These are phyloP conservation scores for Dipteronia sinensis DNA, from an alignment of 345 rosid genomes.

Conservation along the genomic window DNA sequence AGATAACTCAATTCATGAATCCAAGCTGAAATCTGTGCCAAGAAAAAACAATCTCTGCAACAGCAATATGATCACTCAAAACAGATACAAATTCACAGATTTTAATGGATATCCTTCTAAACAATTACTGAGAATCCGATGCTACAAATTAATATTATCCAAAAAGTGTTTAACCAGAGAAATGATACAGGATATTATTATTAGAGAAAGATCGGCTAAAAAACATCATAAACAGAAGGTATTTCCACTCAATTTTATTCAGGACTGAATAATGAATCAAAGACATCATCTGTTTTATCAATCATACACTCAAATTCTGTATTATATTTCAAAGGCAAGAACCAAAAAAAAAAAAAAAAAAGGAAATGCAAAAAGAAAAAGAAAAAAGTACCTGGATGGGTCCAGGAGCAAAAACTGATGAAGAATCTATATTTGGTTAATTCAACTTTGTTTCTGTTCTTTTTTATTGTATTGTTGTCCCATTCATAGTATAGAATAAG, in stretches of 20 bases:
- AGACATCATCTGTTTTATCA: conserved; percentile 18
- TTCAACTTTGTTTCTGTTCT: not conserved
- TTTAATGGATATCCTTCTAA: not conserved
- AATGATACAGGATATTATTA: not conserved
- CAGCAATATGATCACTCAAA: no score
- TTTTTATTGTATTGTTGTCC: not conserved
- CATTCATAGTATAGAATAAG: conserved; percentile 60
- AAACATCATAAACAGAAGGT: not conserved
- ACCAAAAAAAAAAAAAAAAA: conserved; percentile 2
- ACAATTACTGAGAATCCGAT: not conserved
- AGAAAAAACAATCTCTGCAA: no score
- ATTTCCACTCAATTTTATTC: conserved; percentile 31
- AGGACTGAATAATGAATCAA: conserved; percentile 22
- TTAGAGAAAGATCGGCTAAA: not conserved
- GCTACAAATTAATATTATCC: not conserved
- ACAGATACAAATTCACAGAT: no score
- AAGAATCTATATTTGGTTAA: conserved; percentile 16
- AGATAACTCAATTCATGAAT: no score
- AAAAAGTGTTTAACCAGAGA: not conserved
- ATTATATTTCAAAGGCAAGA: conserved; percentile 13
- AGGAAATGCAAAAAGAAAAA: not conserved
- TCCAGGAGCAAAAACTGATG: conserved; percentile 20
- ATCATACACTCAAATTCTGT: conserved; percentile 15
- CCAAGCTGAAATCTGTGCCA: no score
- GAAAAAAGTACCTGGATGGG: conserved; percentile 28